These are phyloP conservation scores for Bipolaris bicolor DNA, from an alignment of 2,329 filamentous ascomycete genomes.

Conservation along the genomic window DNA sequence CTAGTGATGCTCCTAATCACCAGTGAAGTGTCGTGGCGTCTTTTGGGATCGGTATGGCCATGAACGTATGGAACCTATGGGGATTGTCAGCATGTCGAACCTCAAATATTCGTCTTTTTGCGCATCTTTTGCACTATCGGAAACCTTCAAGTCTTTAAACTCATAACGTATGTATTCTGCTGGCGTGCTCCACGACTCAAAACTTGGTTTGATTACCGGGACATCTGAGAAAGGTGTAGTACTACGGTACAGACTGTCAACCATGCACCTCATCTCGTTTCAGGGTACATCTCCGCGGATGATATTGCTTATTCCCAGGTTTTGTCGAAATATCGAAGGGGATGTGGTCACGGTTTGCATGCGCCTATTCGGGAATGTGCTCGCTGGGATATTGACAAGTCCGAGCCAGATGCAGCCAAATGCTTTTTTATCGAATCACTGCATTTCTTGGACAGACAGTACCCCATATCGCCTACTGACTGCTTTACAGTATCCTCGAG, in stretches of 20 bases:
- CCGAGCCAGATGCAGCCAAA: neutral
- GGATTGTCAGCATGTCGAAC: neutral
- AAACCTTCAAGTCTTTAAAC: neutral
- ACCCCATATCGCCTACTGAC: neutral
- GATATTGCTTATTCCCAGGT: neutral
- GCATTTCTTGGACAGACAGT: neutral
- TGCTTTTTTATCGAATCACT: neutral
- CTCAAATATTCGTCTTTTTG: neutral
- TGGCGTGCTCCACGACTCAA: neutral
- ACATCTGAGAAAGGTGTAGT: neutral
- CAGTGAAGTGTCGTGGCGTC: neutral
- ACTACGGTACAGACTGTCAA: slow-evolving; percentile 1
- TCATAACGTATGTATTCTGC: neutral
- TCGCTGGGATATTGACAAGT: neutral
- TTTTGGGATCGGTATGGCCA: neutral
- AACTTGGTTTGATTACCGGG: neutral
- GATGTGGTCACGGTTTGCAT: neutral
- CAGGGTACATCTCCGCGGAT: neutral
- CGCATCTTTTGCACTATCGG: neutral
- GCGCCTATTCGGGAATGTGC: neutral
- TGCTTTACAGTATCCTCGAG: neutral
- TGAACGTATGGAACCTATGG: neutral
- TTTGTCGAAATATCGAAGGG: neutral
- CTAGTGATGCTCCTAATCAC: neutral
- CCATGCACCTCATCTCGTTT: neutral